phyloP scores from a whole-genome alignment of 768 basidiomycete genomes.

The Tubosaeta brunneosetosa region DNA sequence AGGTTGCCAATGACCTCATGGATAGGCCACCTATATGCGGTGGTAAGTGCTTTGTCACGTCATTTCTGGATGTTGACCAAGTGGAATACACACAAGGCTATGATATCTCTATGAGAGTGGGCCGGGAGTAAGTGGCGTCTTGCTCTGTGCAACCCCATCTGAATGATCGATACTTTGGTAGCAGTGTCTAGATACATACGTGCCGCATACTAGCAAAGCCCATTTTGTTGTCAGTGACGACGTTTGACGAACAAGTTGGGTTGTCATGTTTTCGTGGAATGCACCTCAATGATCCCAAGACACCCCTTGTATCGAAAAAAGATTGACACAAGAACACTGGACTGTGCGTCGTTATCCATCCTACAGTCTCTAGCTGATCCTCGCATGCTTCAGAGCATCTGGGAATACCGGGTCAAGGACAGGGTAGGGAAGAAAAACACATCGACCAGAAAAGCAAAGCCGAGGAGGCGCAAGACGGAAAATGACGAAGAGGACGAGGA shows the following conservation, averaged over 20 bases:
- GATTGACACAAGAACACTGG: slow-evolving; percentile 87
- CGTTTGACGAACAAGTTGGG: slow-evolving; percentile 68
- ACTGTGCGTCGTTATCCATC: slow-evolving; percentile 43
- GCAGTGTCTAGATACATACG: too few relatives aligned
- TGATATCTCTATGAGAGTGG: slow-evolving; percentile 67
- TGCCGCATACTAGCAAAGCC: too few relatives aligned
- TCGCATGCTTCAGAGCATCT: slow-evolving; percentile 33
- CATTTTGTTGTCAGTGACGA: slow-evolving; percentile 40
- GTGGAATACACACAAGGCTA: slow-evolving; percentile 52
- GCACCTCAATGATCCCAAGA: slow-evolving; percentile 85
- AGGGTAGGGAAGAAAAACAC: background rate
- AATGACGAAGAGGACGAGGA: slow-evolving; percentile 9
- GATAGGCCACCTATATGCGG: slow-evolving; percentile 73
- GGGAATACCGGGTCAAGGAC: slow-evolving; percentile 11
- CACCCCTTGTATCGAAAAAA: slow-evolving; percentile 54
- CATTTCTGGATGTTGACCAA: background rate
- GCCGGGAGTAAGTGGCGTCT: slow-evolving; percentile 55
- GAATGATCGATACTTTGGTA: slow-evolving; percentile 7
- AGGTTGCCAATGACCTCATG: background rate
- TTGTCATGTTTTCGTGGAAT: slow-evolving; percentile 71
- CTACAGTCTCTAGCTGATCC: background rate
- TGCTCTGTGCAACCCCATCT: background rate
- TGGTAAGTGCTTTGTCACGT: slow-evolving; percentile 54
- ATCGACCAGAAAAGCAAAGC: background rate
- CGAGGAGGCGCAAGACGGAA: slow-evolving; percentile 5